These are phyloP conservation scores for Hypoxylon sp. DNA, from an alignment of 2,329 filamentous ascomycete genomes.

Conservation along the genomic window DNA sequence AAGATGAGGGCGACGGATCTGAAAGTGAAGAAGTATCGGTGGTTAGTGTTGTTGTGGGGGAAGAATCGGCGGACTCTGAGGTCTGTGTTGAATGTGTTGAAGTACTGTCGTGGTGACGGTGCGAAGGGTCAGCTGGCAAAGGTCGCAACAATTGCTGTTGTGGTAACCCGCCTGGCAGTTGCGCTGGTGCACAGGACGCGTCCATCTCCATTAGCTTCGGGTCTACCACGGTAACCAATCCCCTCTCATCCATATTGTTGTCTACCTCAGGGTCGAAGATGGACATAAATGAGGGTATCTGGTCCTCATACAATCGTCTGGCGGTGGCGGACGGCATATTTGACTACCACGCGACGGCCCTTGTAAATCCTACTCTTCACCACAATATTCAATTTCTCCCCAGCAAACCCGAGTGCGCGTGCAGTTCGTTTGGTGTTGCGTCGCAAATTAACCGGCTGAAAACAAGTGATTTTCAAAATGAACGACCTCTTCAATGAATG, in stretches of 20 bases:
- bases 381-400: slow-evolving; percentile 13
- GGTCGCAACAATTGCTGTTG: slow-evolving; percentile 58
- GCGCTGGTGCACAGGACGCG: slow-evolving; percentile 52
- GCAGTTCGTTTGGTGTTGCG: slow-evolving; percentile 12
- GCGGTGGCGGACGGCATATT: slow-evolving; percentile 73
- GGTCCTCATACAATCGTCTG: slow-evolving; percentile 73
- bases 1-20: slow-evolving; percentile 91
- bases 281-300: slow-evolving; percentile 82
- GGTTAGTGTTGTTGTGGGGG: slow-evolving; percentile 92
- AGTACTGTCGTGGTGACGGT: slow-evolving; percentile 81
- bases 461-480: slow-evolving; percentile 41
- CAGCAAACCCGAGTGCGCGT: neutral
- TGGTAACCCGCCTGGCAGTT: slow-evolving; percentile 46
- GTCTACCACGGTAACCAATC: slow-evolving; percentile 67
- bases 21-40: slow-evolving; percentile 91
- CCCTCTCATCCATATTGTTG: slow-evolving; percentile 65
- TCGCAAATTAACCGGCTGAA: slow-evolving; percentile 28
- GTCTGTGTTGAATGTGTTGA: slow-evolving; percentile 83
- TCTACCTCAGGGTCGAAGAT: slow-evolving; percentile 76
- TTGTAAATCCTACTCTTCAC: slow-evolving; percentile 32
- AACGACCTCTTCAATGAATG: slow-evolving; percentile 44
- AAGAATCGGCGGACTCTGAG: slow-evolving; percentile 91
- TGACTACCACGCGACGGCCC: slow-evolving; percentile 23
- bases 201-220: slow-evolving; percentile 65
- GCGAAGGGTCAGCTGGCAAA: slow-evolving; percentile 63